These are phyloP conservation scores for Eucalyptus tenuipes DNA, from an alignment of 345 rosid species.

Conservation along the genomic window DNA sequence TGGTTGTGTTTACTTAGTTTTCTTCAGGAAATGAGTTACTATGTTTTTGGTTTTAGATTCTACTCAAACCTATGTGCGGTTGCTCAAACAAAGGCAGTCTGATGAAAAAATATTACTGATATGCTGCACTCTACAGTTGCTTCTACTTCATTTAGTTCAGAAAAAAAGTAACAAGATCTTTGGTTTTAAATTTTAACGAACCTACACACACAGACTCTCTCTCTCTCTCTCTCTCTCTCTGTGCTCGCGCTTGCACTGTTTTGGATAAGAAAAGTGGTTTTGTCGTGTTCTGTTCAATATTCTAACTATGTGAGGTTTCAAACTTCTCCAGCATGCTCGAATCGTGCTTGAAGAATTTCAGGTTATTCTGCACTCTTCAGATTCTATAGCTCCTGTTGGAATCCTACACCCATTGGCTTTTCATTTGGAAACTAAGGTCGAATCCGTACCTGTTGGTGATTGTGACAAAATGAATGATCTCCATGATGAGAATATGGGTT, in stretches of 20 bases:
- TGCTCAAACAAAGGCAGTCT: not conserved
- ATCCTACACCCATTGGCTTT: conserved; percentile 67
- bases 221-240: not conserved
- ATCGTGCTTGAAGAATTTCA: conserved; percentile 76
- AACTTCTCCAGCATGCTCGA: conserved; percentile 54
- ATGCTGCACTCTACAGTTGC: not conserved
- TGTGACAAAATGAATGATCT: not conserved
- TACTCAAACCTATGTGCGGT: not conserved
- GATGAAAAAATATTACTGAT: not conserved
- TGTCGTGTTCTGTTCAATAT: not conserved
- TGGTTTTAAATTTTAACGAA: not conserved
- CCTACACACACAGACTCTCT: not conserved
- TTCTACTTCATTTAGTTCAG: not conserved
- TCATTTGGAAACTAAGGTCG: conserved; percentile 62
- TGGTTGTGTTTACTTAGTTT: not conserved
- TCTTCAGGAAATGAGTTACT: not conserved
- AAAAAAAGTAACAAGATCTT: not conserved
- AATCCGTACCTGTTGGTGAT: conserved; percentile 1
- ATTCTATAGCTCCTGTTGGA: conserved; percentile 90
- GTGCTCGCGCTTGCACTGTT: not conserved
- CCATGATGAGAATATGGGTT: conserved; percentile 15
- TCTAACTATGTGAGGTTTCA: not conserved
- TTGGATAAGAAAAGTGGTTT: not conserved
- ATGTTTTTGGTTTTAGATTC: not conserved
- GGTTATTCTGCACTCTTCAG: conserved; percentile 68